Conservation (phyloP, 805 yeast species). For the Maudiozyma serrabonitensis region DNA sequence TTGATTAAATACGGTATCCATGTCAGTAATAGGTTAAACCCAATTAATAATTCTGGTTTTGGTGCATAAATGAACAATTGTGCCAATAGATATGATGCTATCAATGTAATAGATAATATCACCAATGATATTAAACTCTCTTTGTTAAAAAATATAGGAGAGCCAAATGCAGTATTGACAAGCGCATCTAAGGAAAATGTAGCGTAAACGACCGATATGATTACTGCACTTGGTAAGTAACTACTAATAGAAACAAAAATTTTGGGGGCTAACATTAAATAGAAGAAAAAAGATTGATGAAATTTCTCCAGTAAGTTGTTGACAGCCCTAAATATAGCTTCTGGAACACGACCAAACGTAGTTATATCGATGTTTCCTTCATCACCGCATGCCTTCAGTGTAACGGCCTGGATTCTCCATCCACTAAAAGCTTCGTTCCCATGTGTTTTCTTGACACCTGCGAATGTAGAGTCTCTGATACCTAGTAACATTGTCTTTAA, state of each 20-base stretch:
- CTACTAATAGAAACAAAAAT: conserved; percentile 89
- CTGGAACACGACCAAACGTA: conserved; percentile 82
- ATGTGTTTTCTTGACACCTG: conserved; percentile 55
- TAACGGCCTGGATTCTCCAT: conserved; percentile 88
- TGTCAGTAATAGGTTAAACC: conserved; percentile 6
- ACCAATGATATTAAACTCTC: conserved; percentile 16
- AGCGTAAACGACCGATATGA: conserved; percentile 59
- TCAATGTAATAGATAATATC: conserved; percentile 25
- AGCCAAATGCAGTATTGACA: conserved; percentile 29
- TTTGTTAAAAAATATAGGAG: conserved; percentile 9
- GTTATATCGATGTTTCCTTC: conserved; percentile 72
- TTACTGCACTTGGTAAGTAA: conserved; percentile 76
- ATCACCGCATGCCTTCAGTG: conserved; percentile 59
- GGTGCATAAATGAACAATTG: conserved; percentile 7
- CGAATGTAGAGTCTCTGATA: conserved; percentile 52
- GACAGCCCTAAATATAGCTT: conserved; percentile 77
- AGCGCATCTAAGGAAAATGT: conserved; percentile 54
- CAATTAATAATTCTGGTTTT: conserved; percentile 12
- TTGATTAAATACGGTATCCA: neutral
- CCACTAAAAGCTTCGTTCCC: conserved; percentile 93
- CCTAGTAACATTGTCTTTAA: conserved; percentile 53
- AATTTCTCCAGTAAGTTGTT: conserved; percentile 90
- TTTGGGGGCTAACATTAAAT: conserved; percentile 67
- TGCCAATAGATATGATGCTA: conserved; percentile 18
- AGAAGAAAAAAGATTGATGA: conserved; percentile 94